Base-by-base conservation (phyloP, 2,329 filamentous ascomycete genomes). In the Cladophialophora yegresii region DNA sequence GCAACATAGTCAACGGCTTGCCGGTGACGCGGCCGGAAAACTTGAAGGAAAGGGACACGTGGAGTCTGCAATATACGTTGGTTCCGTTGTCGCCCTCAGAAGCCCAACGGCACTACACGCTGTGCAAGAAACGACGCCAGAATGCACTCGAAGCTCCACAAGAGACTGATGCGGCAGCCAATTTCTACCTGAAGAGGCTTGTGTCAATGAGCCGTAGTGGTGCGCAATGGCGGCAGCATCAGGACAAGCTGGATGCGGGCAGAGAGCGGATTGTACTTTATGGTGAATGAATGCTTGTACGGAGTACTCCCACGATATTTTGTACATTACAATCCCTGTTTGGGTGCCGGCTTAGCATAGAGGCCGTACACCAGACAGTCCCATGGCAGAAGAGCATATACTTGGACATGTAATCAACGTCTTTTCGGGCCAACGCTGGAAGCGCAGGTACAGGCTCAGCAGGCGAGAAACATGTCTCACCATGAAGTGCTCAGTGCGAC, bases 51-150 rank as follows among this genome's bases (percentile, higher is more conserved):
- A 22, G 71, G 0, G 82, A 86, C 68, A 72, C 78, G 7, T 97
- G 93, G 93, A 75, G 78, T 0, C 80, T 97, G n/a, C 86, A 95
- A 71, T 97, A 96, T 76, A 83, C 87, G 40, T 78, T 97, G 54
- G 82, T 84, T 53, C 89, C 93, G 68, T 79, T 92, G 1, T 58
- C 76, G 0, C 68, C 75, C 2, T 49, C 67, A 0, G 77, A 80
- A 9, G 85, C 84, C 1, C 76, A 75, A 65, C 75, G 62, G 0
- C 75, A 89, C 26, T 92, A 92, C 74, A 49, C 72, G 1, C 78
- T 81, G 57, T 80, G 86, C 63, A 85, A 86, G 73, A 75, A 71
- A 3, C 82, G 89, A 16, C 84, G 91, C 12, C 77, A 76, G 53
- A 79, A 79, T 32, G 76, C 78, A 0, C 73, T 86, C 40, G 68